Percentiles rank a stretch among this genome's conserved stretches.
phyloP scores from a whole-genome alignment of 2,329 filamentous ascomycete genomes.

The Zymoseptoria ardabiliae region DNA sequence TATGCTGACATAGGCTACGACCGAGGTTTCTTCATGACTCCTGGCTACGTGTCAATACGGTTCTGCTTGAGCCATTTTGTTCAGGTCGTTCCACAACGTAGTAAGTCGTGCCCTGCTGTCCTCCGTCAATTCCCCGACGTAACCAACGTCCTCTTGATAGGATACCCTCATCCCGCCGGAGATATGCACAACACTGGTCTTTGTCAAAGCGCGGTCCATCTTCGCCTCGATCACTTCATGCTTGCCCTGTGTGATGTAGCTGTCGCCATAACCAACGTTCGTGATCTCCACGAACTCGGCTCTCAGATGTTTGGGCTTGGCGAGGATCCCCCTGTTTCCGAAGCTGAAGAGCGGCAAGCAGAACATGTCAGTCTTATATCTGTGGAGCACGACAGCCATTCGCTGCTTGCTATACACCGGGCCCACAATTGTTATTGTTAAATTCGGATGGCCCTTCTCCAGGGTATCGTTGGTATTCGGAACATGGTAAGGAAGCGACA shows the following conservation, averaged over 20 bases:
- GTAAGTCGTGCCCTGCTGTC: neutral
- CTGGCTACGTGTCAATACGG: neutral
- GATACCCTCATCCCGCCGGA: neutral
- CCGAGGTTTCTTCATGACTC: neutral
- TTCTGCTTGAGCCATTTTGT: neutral
- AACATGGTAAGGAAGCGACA: constrained; percentile 13
- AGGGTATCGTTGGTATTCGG: constrained; percentile 8
- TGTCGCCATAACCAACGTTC: neutral
- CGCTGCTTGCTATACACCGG: constrained; percentile 4
- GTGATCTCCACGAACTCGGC: neutral
- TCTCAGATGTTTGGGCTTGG: neutral
- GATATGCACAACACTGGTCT: neutral
- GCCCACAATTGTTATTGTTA: neutral
- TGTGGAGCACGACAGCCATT: constrained; percentile 5
- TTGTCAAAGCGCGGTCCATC: neutral
- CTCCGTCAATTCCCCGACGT: neutral
- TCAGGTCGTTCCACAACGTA: neutral
- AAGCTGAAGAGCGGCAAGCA: constrained; percentile 6
- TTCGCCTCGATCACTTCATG: constrained; percentile 1
- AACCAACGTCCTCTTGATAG: constrained; percentile 1
- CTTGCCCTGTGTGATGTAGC: neutral
- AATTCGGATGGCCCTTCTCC: neutral
- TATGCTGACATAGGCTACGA: neutral
- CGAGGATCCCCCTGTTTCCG: neutral
- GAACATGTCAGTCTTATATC: constrained; percentile 1